Evolutionary conservation across 2,329 filamentous ascomycete species (phyloP).

Genomic region (Fusarium sp.): DNA sequence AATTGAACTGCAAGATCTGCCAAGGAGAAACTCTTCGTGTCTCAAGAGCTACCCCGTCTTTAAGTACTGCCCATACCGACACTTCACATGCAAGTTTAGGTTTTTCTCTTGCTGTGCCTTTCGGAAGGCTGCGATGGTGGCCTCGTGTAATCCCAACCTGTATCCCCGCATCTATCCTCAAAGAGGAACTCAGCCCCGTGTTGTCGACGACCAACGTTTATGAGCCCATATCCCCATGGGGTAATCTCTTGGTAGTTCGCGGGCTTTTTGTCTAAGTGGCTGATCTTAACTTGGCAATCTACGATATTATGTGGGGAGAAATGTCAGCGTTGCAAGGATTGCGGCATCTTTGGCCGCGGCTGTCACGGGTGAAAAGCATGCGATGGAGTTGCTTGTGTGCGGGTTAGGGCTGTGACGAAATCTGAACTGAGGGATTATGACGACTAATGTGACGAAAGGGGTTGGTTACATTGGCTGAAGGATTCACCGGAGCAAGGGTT

Average conservation of each 20-base stretch:
- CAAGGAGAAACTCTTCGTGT: conserved; percentile 1
- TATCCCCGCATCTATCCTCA: conserved; percentile 35
- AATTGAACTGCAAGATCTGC: conserved; percentile 22
- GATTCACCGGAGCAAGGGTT: background rate
- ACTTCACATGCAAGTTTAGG: conserved; percentile 23
- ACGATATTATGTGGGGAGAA: conserved; percentile 6
- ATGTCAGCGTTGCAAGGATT: conserved; percentile 20
- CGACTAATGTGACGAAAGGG: conserved; percentile 4
- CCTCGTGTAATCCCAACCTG: conserved; percentile 30
- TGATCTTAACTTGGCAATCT: conserved; percentile 24
- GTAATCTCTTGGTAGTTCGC: conserved; percentile 8
- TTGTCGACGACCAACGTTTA: conserved; percentile 3
- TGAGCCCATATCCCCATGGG: conserved; percentile 27
- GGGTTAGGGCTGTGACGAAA: background rate
- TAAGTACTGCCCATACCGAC: conserved; percentile 18
- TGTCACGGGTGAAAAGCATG: background rate
- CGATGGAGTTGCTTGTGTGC: conserved; percentile 16
- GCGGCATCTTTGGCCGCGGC: conserved; percentile 28
- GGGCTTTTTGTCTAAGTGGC: conserved; percentile 22
- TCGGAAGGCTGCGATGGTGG: conserved; percentile 27
- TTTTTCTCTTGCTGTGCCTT: background rate
- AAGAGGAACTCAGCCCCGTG: conserved; percentile 28
- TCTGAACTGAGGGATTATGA: conserved; percentile 6
- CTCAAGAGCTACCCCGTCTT: conserved; percentile 7
- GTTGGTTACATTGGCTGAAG: background rate